Evolutionary conservation across 495 filamentous ascomycete genomes (phyloP), one percentile per base, ranked within the genome.

Genomic region (Oidiodendron maius): DNA sequence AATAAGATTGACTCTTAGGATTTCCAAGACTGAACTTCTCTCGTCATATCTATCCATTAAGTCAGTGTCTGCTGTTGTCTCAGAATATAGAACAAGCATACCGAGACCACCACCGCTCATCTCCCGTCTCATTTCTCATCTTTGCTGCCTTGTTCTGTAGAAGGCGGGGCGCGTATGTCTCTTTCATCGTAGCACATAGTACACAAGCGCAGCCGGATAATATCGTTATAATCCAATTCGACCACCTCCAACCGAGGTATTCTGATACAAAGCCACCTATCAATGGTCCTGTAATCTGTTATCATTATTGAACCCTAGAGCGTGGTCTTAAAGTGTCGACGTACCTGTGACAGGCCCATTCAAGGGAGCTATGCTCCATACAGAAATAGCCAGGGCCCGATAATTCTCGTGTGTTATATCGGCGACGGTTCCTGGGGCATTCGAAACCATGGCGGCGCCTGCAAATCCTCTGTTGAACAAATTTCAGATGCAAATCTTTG

Each of bases 241-340:
- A 83, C 87, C 87, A 94, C 23, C 86, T 65, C 89, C 89, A 95
- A 8, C 88, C 87, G 20, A 90, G 72, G 56, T 85, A 82, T 30
- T 52, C 37, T 4, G 50, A 35, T 36, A 38, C 44, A 43, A 52
- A 52, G 0, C 50, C 43, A 2, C 50, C 50, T 20, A 48, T 48
- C 13, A 65, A 24, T 12, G 63, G 56, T 0, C 75, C 77, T 23
- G 40, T 42, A 22, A 42, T n/a, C 28, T 34, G 28, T n/a, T n/a
- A 34, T 9, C 9, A 34, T 9, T 34, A 8, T 9, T 8, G 9
- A 34, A 8, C 9, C 28, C n/a, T 34, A 34, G n/a, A 9, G 28
- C 8, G 28, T 8, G 8, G n/a, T 9, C 8, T 8, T 34, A 3
- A 69, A n/a, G n/a, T n/a, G n/a, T n/a, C n/a, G n/a, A n/a, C n/a